Evolutionary conservation across 257 asterid species (phyloP).

Genomic region (Solanum appendiculatum): DNA sequence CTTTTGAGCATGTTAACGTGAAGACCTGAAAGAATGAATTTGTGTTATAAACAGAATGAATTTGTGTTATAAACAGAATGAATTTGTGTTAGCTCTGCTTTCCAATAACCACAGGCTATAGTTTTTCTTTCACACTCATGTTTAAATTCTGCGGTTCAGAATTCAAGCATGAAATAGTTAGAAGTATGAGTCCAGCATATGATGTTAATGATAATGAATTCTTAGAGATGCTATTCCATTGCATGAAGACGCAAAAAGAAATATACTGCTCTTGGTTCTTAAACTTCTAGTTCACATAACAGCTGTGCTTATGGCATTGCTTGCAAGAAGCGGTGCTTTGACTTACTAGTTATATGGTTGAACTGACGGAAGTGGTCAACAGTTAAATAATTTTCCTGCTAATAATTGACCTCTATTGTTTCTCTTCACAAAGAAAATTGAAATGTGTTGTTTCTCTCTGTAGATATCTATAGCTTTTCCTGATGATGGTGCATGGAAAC

Average conservation of each 20-base stretch:
- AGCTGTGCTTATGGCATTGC: not conserved
- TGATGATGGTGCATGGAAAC: constrained; percentile 99
- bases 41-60: not conserved
- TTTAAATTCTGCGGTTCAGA: not conserved
- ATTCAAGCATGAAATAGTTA: not conserved
- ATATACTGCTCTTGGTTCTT: not conserved
- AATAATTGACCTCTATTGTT: not conserved
- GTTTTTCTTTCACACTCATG: not conserved
- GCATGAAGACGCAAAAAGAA: not conserved
- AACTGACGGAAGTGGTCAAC: not conserved
- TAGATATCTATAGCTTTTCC: constrained; percentile 97
- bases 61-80: too few relatives aligned
- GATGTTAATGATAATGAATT: not conserved
- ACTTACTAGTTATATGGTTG: not conserved
- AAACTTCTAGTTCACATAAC: not conserved
- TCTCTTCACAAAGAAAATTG: not conserved
- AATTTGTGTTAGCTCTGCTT: not conserved
- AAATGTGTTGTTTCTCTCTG: constrained; percentile 1
- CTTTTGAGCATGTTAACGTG: too few relatives aligned
- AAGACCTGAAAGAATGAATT: too few relatives aligned
- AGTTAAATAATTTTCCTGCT: not conserved
- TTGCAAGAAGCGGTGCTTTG: not conserved
- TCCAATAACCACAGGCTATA: not conserved
- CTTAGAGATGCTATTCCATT: not conserved
- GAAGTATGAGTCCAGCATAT: not conserved